phyloP scores from a whole-genome alignment of 129 eudicot genomes.

The Lactuca saligna region DNA sequence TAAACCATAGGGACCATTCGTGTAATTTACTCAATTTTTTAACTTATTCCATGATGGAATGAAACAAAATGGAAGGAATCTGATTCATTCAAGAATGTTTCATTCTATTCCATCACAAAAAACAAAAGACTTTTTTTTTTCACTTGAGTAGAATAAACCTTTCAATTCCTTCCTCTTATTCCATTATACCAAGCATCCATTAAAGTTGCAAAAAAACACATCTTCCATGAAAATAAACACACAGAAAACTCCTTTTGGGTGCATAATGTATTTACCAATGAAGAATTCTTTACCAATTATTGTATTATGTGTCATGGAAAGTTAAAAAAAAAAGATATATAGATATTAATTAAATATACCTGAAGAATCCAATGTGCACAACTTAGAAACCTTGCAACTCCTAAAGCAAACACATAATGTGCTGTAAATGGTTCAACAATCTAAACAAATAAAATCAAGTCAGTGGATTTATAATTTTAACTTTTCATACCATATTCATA shows the following conservation, averaged over 20 bases:
- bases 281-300: background rate
- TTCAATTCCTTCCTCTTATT: too few species aligned
- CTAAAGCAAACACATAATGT: constrained; percentile 71
- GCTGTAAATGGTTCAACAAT: constrained; percentile 81
- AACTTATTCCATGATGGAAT: too few species aligned
- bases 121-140: too few species aligned
- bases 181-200: background rate
- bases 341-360: constrained; percentile 27
- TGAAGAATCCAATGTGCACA: constrained; percentile 77
- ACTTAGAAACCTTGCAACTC: constrained; percentile 69
- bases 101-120: too few species aligned
- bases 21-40: too few species aligned
- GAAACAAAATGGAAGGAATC: too few species aligned
- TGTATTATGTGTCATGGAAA: constrained; percentile 13
- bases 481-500: too few species aligned
- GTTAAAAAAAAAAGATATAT: too few species aligned
- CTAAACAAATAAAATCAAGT: constrained; percentile 27
- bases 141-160: too few species aligned
- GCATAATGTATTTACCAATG: background rate
- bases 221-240: background rate
- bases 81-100: too few species aligned
- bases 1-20: too few species aligned
- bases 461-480: background rate
- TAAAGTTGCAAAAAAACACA: background rate
- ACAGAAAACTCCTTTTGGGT: background rate